Conservation (phyloP, 768 basidiomycete genomes). For the Bullera alba region DNA sequence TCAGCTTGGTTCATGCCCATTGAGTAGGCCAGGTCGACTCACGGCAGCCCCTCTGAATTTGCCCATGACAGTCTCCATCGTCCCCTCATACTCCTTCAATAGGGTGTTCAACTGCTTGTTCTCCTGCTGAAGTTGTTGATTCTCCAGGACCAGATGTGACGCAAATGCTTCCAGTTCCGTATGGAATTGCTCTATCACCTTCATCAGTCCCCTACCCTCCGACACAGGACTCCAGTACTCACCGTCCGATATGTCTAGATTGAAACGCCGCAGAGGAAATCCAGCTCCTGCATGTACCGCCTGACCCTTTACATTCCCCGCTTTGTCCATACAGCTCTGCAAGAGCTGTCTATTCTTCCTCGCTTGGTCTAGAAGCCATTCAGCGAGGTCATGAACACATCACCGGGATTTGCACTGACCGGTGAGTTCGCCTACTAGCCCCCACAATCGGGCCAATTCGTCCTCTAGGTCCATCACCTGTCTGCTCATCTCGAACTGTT, state of each 20-base stretch:
- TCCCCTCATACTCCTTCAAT: slow-evolving; percentile 88
- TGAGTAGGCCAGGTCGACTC: slow-evolving; percentile 42
- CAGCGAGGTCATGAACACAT: background rate
- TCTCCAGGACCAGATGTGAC: slow-evolving; percentile 85
- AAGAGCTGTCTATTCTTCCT: slow-evolving; percentile 73
- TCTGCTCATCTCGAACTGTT: no score
- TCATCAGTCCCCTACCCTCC: background rate
- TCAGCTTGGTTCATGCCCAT: background rate
- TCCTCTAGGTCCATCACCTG: slow-evolving; percentile 20
- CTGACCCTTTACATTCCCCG: slow-evolving; percentile 69
- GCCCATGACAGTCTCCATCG: slow-evolving; percentile 91
- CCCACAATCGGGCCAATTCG: slow-evolving; percentile 25
- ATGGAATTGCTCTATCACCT: slow-evolving; percentile 69
- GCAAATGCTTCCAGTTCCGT: slow-evolving; percentile 86
- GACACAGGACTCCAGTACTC: slow-evolving; percentile 2
- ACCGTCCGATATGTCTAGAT: slow-evolving; percentile 67
- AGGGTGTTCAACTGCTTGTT: slow-evolving; percentile 86
- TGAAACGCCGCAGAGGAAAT: slow-evolving; percentile 72
- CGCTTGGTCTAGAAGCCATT: slow-evolving; percentile 48
- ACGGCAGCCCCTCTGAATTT: slow-evolving; percentile 91
- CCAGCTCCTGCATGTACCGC: slow-evolving; percentile 65
- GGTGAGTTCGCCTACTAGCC: slow-evolving; percentile 28
- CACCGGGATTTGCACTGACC: slow-evolving; percentile 10
- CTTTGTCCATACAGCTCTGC: slow-evolving; percentile 60
- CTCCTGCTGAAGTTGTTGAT: slow-evolving; percentile 83